Percentiles rank a stretch among this genome's conserved stretches.
These are phyloP conservation scores for Albifimbria verrucaria DNA, from an alignment of 2,329 filamentous ascomycete species.

Conservation along the genomic window DNA sequence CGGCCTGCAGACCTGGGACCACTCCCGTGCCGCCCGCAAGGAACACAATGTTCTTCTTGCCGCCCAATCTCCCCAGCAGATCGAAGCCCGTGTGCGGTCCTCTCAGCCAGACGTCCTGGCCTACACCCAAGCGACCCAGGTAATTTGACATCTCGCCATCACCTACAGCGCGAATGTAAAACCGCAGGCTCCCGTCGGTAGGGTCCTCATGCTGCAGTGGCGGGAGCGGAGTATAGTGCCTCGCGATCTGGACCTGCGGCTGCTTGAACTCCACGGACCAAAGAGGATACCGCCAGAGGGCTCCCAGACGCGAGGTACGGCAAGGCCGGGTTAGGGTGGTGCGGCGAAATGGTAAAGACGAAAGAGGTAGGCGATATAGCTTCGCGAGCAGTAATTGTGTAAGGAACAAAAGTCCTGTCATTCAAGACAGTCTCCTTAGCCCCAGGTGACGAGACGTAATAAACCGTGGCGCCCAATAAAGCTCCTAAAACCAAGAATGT, in stretches of 20 bases:
- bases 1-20: conserved; percentile 82
- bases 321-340: conserved; percentile 20
- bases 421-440: conserved; percentile 43
- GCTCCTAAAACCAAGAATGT: conserved; percentile 17
- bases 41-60: conserved; percentile 61
- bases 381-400: conserved; percentile 59
- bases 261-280: conserved; percentile 95
- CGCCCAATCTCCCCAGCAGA: conserved; percentile 31
- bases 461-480: conserved; percentile 18
- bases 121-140: conserved; percentile 60
- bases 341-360: conserved; percentile 61
- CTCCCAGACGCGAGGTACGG: conserved; percentile 23
- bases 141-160: conserved; percentile 86
- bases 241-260: conserved; percentile 85
- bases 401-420: conserved; percentile 59
- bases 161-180: conserved; percentile 75
- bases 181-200: conserved; percentile 51
- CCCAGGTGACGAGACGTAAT: conserved; percentile 22
- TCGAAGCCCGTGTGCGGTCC: conserved; percentile 73
- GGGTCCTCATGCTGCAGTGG: conserved; percentile 30
- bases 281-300: conserved; percentile 50
- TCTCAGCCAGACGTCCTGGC: conserved; percentile 68
- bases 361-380: conserved; percentile 64
- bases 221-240: conserved; percentile 88
- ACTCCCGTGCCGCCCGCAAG: conserved; percentile 91